A percentile compares a stretch with the other conserved stretches of the same genome.
phyloP scores from a whole-genome alignment of 1,284 basidiomycete species.

The Apiotrichum veenhuisii region DNA sequence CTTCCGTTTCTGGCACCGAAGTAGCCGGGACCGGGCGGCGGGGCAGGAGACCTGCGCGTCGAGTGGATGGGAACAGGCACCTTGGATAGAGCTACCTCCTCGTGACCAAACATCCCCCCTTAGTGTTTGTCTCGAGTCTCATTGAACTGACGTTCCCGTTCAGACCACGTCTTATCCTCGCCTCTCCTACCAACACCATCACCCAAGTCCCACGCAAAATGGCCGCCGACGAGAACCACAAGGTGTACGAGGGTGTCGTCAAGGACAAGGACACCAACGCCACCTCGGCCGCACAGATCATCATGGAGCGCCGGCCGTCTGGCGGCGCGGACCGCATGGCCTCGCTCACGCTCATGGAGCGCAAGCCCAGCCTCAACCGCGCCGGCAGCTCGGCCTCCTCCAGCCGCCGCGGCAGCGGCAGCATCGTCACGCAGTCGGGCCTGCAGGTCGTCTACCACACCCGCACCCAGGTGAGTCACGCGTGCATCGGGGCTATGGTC shows the following conservation, averaged over 20 bases:
- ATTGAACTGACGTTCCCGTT: too few relatives aligned
- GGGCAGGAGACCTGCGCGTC: too few relatives aligned
- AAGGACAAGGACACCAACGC: slow-evolving; percentile 47
- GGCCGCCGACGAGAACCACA: slow-evolving; percentile 13
- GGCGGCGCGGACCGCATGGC: background rate
- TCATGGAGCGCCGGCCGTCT: slow-evolving; percentile 10
- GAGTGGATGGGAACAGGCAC: too few relatives aligned
- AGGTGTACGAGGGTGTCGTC: slow-evolving; percentile 18
- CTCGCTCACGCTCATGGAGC: background rate
- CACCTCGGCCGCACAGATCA: slow-evolving; percentile 29
- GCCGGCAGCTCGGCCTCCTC: slow-evolving; percentile 6
- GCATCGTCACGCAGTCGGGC: slow-evolving; percentile 65
- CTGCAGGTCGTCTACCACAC: slow-evolving; percentile 69
- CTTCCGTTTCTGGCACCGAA: too few relatives aligned
- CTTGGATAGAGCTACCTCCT: too few relatives aligned
- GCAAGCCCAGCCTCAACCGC: background rate
- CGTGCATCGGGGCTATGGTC: too few relatives aligned
- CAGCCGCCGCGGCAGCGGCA: slow-evolving; percentile 54
- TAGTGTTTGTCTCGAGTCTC: too few relatives aligned
- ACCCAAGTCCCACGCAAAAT: background rate
- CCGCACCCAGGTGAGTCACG: slow-evolving; percentile 44
- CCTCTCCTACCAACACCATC: background rate
- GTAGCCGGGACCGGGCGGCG: too few relatives aligned
- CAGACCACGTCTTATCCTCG: background rate
- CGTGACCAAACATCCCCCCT: too few relatives aligned